phyloP scores from a whole-genome alignment of 805 yeast species.

The Barnettozyma botsteinii region DNA sequence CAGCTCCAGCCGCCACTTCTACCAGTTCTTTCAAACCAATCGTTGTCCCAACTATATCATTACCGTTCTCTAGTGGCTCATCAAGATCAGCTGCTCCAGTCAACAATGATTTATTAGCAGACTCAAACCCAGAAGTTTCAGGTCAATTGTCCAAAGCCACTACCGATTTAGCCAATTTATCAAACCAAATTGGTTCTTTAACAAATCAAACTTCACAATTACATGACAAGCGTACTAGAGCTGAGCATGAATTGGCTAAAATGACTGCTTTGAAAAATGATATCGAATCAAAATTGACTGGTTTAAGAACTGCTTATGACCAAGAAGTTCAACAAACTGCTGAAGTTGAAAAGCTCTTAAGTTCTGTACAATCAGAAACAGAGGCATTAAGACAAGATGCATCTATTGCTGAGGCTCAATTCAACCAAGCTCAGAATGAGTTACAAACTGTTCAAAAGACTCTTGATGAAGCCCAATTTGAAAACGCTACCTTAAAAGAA shows the following conservation, averaged over 20 bases:
- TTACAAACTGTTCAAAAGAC: slow-evolving; percentile 54
- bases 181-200: slow-evolving; percentile 78
- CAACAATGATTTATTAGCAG: slow-evolving; percentile 49
- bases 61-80: not conserved
- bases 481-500: slow-evolving; percentile 61
- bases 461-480: slow-evolving; percentile 62
- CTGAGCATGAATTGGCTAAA: slow-evolving; percentile 71
- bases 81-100: slow-evolving; percentile 15
- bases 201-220: slow-evolving; percentile 67
- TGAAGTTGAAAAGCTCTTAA: slow-evolving; percentile 59
- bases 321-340: slow-evolving; percentile 72
- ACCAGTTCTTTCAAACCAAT: not conserved
- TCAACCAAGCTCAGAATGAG: slow-evolving; percentile 62
- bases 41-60: slow-evolving; percentile 5
- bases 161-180: slow-evolving; percentile 78
- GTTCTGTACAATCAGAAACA: slow-evolving; percentile 57
- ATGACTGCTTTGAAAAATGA: slow-evolving; percentile 62
- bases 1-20: slow-evolving; percentile 7
- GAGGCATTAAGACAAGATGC: slow-evolving; percentile 67
- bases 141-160: slow-evolving; percentile 72
- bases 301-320: slow-evolving; percentile 66
- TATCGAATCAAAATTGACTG: slow-evolving; percentile 63
- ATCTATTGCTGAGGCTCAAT: slow-evolving; percentile 71
- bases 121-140: slow-evolving; percentile 44
- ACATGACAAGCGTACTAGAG: slow-evolving; percentile 63